A percentile compares a stretch with the other conserved stretches of the same genome.
Evolutionary conservation across 1,284 basidiomycete genomes (phyloP).

Genomic region (Ceratobasidium sp.): DNA sequence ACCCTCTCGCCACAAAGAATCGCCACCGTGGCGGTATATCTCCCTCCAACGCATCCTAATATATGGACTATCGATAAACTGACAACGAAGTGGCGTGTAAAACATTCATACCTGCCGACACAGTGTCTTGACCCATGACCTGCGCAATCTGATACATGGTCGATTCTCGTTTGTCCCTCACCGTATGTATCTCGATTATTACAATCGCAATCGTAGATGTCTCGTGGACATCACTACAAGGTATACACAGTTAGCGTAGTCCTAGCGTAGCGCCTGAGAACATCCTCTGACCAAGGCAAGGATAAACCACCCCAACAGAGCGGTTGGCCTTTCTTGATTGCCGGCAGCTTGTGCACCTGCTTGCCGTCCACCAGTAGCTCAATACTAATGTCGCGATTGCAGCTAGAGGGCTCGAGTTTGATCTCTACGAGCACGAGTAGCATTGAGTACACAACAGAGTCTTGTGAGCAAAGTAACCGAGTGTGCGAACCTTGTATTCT

Average conservation of each 20-base stretch:
- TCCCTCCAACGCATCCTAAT: neutral
- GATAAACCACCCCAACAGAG: neutral
- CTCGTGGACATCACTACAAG: neutral
- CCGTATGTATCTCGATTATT: neutral
- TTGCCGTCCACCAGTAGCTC: neutral
- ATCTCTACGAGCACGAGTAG: neutral
- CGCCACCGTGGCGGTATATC: neutral
- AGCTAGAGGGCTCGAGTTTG: neutral
- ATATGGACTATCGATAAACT: neutral
- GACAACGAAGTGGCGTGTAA: neutral
- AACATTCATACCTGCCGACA: neutral
- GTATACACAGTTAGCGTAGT: neutral
- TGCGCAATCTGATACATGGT: neutral
- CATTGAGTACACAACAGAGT: too few relatives aligned
- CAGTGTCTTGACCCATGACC: neutral
- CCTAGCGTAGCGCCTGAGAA: neutral
- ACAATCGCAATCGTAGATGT: neutral
- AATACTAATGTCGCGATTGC: neutral
- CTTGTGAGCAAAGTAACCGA: too few relatives aligned
- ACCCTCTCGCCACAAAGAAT: neutral
- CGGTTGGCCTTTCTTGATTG: neutral
- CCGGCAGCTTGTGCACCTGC: neutral
- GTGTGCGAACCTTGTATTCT: too few relatives aligned
- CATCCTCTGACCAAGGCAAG: slow-evolving; percentile 2
- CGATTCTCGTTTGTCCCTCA: neutral